Conservation (phyloP, 768 basidiomycete genomes). For the Ramaria sp. region DNA sequence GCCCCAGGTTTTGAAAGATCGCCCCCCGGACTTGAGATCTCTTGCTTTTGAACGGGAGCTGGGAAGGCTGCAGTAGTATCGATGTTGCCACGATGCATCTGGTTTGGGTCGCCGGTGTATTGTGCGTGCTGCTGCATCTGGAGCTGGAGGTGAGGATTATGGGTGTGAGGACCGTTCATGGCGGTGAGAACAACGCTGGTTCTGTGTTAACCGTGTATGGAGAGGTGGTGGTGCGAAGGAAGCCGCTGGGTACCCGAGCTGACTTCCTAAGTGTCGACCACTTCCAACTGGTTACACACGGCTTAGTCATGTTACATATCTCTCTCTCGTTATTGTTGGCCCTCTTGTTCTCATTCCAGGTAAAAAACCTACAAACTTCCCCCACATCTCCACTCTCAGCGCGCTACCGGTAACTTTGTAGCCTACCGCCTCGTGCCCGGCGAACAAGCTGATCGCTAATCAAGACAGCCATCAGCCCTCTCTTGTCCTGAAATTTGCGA, state of each 20-base stretch:
- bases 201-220: neutral
- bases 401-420: no score
- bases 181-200: neutral
- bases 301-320: neutral
- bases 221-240: constrained; percentile 8
- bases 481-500: no score
- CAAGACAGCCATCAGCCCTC: no score
- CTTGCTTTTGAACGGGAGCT: constrained; percentile 44
- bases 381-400: no score
- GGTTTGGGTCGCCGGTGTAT: constrained; percentile 3
- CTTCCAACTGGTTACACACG: neutral
- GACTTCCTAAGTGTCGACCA: neutral
- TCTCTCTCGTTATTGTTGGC: no score
- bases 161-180: constrained; percentile 5
- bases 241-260: neutral
- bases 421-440: no score
- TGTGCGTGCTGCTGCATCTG: constrained; percentile 2
- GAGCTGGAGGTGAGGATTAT: neutral
- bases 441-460: no score
- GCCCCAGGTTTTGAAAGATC: constrained; percentile 27
- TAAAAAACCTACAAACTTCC: no score
- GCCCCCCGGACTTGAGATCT: constrained; percentile 24
- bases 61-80: neutral
- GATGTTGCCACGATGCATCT: constrained; percentile 5
- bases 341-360: no score